phyloP scores from a whole-genome alignment of 169 alveolate genomes.

The Toxoplasma gondii region DNA sequence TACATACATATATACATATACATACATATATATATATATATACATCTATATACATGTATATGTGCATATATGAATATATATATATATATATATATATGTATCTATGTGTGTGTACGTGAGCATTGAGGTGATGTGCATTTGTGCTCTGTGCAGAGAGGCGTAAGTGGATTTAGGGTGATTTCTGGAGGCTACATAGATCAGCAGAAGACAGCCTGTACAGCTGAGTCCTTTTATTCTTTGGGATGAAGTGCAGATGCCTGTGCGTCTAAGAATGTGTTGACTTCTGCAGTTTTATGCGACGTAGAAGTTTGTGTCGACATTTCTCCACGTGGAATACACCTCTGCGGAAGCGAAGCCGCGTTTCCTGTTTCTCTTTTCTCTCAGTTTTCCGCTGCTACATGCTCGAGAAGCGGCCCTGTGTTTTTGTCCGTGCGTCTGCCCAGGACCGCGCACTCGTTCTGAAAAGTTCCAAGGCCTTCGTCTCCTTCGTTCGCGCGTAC shows the following conservation, averaged over 20 bases:
- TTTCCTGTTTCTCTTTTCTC: neutral
- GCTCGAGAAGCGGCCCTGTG: neutral
- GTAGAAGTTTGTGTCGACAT: too few species aligned
- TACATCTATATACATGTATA: neutral
- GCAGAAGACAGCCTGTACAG: neutral
- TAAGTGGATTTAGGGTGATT: too few species aligned
- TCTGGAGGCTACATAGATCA: neutral
- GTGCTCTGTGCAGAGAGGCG: too few species aligned
- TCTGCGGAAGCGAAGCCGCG: too few species aligned
- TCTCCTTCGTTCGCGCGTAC: conserved; percentile 92
- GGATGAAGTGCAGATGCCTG: too few species aligned
- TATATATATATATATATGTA: too few species aligned
- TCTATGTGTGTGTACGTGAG: too few species aligned
- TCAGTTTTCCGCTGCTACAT: neutral
- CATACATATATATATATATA: neutral
- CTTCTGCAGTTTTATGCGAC: too few species aligned
- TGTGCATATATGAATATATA: neutral
- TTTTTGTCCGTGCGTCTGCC: neutral
- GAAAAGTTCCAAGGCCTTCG: conserved; percentile 91
- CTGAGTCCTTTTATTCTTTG: neutral
- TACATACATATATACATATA: too few species aligned
- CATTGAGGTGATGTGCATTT: too few species aligned
- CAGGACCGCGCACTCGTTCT: conserved; percentile 86
- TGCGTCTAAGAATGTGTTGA: too few species aligned
- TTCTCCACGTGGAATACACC: too few species aligned